Conservation (phyloP, 2,329 filamentous ascomycete species). For the Penicillium crustosum region DNA sequence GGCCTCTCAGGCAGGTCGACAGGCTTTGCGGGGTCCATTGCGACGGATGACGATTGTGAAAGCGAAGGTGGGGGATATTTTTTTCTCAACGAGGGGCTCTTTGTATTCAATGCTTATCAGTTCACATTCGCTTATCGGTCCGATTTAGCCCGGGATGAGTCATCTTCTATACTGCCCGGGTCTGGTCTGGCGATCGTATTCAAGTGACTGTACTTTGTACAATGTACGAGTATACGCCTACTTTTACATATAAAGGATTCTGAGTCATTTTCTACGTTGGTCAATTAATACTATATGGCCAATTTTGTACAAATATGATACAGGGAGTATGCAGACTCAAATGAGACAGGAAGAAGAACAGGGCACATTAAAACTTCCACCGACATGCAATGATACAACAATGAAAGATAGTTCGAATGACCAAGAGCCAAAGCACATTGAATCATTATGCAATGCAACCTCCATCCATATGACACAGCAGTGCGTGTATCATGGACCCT, state of each 20-base stretch:
- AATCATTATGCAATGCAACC: not conserved
- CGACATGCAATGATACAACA: slow-evolving; percentile 6
- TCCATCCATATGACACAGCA: slow-evolving; percentile 2
- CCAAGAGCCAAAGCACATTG: not conserved
- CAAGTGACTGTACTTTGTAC: not conserved
- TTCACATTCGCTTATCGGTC: slow-evolving; percentile 28
- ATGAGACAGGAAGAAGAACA: slow-evolving; percentile 1
- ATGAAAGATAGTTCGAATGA: slow-evolving; percentile 2
- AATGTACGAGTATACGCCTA: not conserved
- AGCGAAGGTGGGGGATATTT: slow-evolving; percentile 20
- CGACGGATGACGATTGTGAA: slow-evolving; percentile 9
- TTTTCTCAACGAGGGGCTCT: slow-evolving; percentile 20
- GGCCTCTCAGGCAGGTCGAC: slow-evolving; percentile 27
- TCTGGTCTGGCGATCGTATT: not conserved
- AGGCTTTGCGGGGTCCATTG: slow-evolving; percentile 28
- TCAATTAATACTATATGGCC: slow-evolving; percentile 7
- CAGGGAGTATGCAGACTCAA: slow-evolving; percentile 14
- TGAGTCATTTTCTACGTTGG: not conserved
- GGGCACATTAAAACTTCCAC: slow-evolving; percentile 6
- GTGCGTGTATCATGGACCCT: slow-evolving; percentile 4
- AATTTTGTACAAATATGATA: slow-evolving; percentile 16
- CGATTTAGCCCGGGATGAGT: slow-evolving; percentile 30
- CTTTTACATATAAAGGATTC: not conserved
- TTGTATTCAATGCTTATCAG: slow-evolving; percentile 27
- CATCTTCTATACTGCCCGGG: slow-evolving; percentile 9